These are phyloP conservation scores for Cutaneotrichosporon sp. DNA, from an alignment of 1,284 basidiomycete species.

Conservation along the genomic window DNA sequence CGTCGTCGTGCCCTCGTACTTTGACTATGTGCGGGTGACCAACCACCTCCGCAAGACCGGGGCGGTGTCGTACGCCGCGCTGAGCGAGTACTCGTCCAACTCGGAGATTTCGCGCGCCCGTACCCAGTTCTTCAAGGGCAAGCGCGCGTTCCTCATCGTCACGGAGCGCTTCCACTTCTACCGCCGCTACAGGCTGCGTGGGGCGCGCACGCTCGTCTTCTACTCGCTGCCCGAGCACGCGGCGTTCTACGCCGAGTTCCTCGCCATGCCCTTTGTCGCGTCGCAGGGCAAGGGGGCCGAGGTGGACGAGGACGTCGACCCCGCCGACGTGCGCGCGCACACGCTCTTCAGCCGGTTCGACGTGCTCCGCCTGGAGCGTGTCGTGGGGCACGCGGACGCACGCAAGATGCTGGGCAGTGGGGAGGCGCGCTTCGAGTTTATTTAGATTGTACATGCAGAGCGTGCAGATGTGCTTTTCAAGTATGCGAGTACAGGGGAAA, in stretches of 20 bases:
- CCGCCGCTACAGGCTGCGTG: constrained; percentile 88
- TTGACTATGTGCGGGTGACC: constrained; percentile 92
- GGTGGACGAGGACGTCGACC: constrained; percentile 56
- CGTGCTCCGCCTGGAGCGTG: constrained; percentile 78
- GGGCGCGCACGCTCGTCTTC: constrained; percentile 88
- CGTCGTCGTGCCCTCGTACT: constrained; percentile 91
- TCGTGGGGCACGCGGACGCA: constrained; percentile 60
- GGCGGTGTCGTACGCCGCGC: constrained; percentile 72
- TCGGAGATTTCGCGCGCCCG: constrained; percentile 91
- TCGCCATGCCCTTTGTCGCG: constrained; percentile 78
- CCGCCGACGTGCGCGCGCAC: constrained; percentile 72
- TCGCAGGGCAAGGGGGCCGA: constrained; percentile 53
- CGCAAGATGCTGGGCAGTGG: constrained; percentile 45
- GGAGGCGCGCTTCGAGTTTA: constrained; percentile 7
- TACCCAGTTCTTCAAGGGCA: constrained; percentile 87
- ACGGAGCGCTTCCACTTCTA: constrained; percentile 99
- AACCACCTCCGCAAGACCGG: constrained; percentile 76
- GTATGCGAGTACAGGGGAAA: background rate
- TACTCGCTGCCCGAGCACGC: constrained; percentile 89
- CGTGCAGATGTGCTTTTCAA: background rate
- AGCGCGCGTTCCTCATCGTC: constrained; percentile 81
- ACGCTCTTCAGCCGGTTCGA: constrained; percentile 87
- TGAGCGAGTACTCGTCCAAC: constrained; percentile 95
- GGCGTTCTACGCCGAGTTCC: constrained; percentile 85
- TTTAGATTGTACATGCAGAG: background rate